Evolutionary conservation across 1,284 basidiomycete species (phyloP), one percentile per base, ranked within the genome.

Genomic region (Pseudozyma hubeiensis): DNA sequence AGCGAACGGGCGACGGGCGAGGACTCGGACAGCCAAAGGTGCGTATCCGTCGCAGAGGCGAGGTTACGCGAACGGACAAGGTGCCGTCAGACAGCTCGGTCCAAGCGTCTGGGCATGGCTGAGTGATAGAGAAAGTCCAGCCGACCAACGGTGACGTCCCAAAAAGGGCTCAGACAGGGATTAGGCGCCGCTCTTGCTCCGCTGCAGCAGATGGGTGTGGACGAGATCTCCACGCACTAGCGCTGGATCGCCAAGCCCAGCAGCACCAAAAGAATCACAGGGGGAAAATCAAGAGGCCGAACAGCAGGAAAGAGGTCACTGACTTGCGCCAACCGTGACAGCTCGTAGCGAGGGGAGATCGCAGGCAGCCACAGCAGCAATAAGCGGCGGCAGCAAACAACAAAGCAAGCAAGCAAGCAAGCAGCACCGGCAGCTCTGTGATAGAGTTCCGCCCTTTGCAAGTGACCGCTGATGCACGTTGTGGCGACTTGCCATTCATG

Each of bases 331-430:
- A 44, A 19, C 6, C 17, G 45, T 62, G 63, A 59, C 63, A 65
- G 63, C 56, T 59, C 56, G 63, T 55, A 54, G 63, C 52, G 52
- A 55, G 44, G 60, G 63, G 47, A 65, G 63, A 59, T 65, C 48
- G 47, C 63, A 65, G 35, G 31, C 45, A 33, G 48, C 37, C 49
- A 16, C 24, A 24, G 24, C 24, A 24, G 24, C 24, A 24, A 37
- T 14, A 37, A 37, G 14, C 35, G 35, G 9, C 35, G 8, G 35
- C 35, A 37, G 35, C 35, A 37, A 24, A 24, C 24, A 24, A 24
- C 24, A 24, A 24, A 2, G n/a, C n/a, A n/a, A 37, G 35, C 5
- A 5, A 9, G 14, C 35, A 37, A 14, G 35, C 14, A 14, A 37
- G 9, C 35, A 37, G 35, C 35, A 37, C 9, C 35, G 5, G 35